phyloP scores from a whole-genome alignment of 148 eudicot species.

The Oxyria digyna region DNA sequence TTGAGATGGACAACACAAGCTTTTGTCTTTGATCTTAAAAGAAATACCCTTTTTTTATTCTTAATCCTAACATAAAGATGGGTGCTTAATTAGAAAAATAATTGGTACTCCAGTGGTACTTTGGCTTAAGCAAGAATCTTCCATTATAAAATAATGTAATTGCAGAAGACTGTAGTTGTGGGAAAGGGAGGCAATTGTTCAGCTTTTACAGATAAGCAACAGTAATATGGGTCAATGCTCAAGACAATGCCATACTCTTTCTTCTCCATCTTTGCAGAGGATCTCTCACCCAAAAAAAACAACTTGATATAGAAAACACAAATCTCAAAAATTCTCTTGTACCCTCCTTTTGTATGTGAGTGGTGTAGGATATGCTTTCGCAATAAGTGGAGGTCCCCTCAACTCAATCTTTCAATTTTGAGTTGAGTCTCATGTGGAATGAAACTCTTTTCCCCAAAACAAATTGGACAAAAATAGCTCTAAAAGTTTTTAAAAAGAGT shows the following conservation, averaged over 20 bases:
- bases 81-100: background rate
- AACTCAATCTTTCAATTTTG: constrained; percentile 7
- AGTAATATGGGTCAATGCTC: background rate
- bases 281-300: background rate
- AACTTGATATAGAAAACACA: background rate
- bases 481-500: background rate
- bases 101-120: background rate
- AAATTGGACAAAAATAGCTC: background rate
- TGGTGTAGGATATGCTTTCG: constrained; percentile 8
- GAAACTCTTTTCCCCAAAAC: background rate
- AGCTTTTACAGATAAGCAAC: constrained; percentile 8
- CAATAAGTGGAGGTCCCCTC: constrained; percentile 6
- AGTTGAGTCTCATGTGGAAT: background rate
- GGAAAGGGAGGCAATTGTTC: background rate
- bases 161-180: background rate
- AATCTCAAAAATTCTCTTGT: constrained; percentile 7
- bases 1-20: constrained; percentile 7
- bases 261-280: background rate
- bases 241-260: constrained; percentile 1
- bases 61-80: background rate
- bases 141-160: background rate
- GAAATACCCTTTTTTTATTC: background rate
- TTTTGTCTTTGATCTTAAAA: background rate
- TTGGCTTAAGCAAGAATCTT: constrained; percentile 2
- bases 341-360: constrained; percentile 5